A percentile compares a stretch with the other conserved stretches of the same genome.
Conservation (phyloP, 306 rosid species). For the Oemleria cerasiformis region DNA sequence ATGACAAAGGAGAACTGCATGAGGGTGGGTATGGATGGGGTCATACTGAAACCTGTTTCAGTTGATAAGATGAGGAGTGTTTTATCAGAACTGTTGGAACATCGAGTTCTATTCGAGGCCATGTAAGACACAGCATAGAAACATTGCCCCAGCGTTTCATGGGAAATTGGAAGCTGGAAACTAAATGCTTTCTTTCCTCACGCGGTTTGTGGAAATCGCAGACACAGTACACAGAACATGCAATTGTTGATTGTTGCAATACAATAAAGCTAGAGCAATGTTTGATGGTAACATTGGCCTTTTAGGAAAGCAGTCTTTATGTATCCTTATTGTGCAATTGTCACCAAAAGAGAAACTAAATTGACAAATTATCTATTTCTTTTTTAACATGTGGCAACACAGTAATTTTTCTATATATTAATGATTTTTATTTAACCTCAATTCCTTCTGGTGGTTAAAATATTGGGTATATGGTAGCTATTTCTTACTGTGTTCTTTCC, state of each 20-base stretch:
- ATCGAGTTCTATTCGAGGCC: slow-evolving; percentile 61
- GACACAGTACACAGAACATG: slow-evolving; percentile 23
- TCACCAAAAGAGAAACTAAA: not conserved
- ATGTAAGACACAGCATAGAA: slow-evolving; percentile 27
- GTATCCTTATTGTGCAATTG: not conserved
- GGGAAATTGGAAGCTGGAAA: slow-evolving; percentile 1
- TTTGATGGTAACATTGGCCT: slow-evolving; percentile 7
- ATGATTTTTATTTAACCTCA: too few species aligned
- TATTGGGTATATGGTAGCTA: too few species aligned
- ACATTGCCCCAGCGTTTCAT: slow-evolving; percentile 14
- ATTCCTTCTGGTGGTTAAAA: too few species aligned
- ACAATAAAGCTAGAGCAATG: slow-evolving; percentile 25
- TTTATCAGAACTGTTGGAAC: slow-evolving; percentile 70
- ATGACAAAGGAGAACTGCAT: slow-evolving; percentile 70
- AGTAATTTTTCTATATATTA: not conserved
- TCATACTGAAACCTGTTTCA: slow-evolving; percentile 76
- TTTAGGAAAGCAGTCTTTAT: not conserved
- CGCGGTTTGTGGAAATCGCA: slow-evolving; percentile 18
- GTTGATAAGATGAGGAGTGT: slow-evolving; percentile 85
- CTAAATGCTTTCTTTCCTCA: not conserved
- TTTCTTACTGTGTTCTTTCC: too few species aligned
- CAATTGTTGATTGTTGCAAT: slow-evolving; percentile 1
- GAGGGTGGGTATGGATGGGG: slow-evolving; percentile 81
- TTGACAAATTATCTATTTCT: not conserved
- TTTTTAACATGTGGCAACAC: not conserved